Conservation (phyloP, 441 rosid species). For the Populus tomentosa region DNA sequence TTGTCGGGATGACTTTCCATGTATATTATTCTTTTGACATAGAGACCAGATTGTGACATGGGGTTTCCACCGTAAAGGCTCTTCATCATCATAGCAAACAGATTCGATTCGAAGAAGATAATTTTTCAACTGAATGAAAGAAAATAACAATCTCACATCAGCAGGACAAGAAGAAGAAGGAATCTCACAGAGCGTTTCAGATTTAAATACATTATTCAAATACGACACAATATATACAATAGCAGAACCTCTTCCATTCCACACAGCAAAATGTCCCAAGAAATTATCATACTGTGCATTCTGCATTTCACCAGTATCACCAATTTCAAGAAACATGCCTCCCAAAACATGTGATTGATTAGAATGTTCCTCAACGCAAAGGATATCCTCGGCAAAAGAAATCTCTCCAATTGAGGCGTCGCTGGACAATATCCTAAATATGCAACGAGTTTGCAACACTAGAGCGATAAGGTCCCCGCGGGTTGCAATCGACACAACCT, state of each 20-base stretch:
- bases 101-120: conserved; percentile 65
- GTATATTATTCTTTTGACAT: conserved; percentile 25
- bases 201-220: conserved; percentile 44
- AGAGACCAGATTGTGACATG: conserved; percentile 66
- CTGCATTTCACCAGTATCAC: conserved; percentile 23
- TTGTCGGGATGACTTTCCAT: conserved; percentile 27
- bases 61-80: conserved; percentile 63
- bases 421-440: conserved; percentile 58
- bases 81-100: conserved; percentile 51
- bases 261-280: conserved; percentile 44
- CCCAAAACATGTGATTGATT: conserved; percentile 35
- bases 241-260: conserved; percentile 62
- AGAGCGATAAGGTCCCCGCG: conserved; percentile 52
- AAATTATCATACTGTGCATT: conserved; percentile 22
- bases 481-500: conserved; percentile 45
- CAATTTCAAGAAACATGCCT: conserved; percentile 50
- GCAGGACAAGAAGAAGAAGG: conserved; percentile 41
- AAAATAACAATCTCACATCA: conserved; percentile 33
- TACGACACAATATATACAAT: conserved; percentile 55
- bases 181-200: conserved; percentile 43
- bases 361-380: conserved; percentile 28
- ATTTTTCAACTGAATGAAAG: conserved; percentile 51
- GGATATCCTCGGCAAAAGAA: conserved; percentile 33
- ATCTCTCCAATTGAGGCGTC: conserved; percentile 56
- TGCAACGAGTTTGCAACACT: conserved; percentile 43